Conservation (phyloP, 345 rosid species). For the Physaria fendleri region DNA sequence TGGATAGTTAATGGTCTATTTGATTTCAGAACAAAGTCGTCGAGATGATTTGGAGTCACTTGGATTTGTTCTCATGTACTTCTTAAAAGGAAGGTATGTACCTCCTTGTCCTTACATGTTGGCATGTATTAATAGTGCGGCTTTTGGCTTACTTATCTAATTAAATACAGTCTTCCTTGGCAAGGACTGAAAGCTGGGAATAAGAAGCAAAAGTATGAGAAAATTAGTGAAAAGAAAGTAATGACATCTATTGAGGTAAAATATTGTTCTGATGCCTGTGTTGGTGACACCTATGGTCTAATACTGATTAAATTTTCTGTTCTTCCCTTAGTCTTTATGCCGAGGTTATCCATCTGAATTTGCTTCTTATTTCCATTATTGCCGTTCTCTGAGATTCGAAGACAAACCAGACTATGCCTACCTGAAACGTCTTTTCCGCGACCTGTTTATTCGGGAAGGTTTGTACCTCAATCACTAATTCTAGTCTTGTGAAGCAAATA, state of each 20-base stretch:
- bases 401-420: slow-evolving; percentile 91
- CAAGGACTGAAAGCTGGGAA: slow-evolving; percentile 90
- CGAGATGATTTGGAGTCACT: slow-evolving; percentile 96
- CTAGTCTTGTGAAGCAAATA: background rate
- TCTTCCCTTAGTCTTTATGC: slow-evolving; percentile 54
- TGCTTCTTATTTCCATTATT: slow-evolving; percentile 85
- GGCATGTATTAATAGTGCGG: background rate
- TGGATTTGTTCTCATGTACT: slow-evolving; percentile 91
- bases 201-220: slow-evolving; percentile 90
- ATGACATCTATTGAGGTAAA: slow-evolving; percentile 81
- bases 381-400: slow-evolving; percentile 83
- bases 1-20: background rate
- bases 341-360: slow-evolving; percentile 90
- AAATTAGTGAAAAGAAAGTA: slow-evolving; percentile 84
- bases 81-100: slow-evolving; percentile 75
- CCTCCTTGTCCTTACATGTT: background rate
- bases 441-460: slow-evolving; percentile 94
- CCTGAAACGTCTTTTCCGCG: slow-evolving; percentile 82
- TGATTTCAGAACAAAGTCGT: slow-evolving; percentile 81
- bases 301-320: background rate
- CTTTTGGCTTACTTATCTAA: slow-evolving; percentile 13
- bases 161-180: slow-evolving; percentile 76
- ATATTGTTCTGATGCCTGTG: background rate
- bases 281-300: background rate
- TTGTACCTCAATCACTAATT: slow-evolving; percentile 16